Conservation (phyloP, 1,139 yeast genomes). For the Kodamaea anthophila region DNA sequence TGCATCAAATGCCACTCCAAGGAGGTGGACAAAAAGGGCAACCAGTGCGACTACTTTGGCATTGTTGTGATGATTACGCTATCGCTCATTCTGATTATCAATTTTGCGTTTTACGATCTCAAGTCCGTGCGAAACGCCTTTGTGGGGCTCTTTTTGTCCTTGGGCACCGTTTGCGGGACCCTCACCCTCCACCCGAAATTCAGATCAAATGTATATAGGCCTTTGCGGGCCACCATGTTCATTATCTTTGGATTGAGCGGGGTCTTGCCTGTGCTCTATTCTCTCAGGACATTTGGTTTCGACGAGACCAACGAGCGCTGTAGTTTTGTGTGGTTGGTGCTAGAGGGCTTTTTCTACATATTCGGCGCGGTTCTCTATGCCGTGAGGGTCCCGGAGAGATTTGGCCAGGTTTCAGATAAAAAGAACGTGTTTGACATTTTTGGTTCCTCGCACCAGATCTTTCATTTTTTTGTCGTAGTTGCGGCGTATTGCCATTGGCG, state of each 20-base stretch:
- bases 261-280: slow-evolving; percentile 57
- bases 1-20: slow-evolving; percentile 71
- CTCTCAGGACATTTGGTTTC: slow-evolving; percentile 30
- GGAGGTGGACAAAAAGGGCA: slow-evolving; percentile 56
- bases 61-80: slow-evolving; percentile 71
- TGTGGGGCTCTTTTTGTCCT: slow-evolving; percentile 39
- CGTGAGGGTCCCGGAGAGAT: slow-evolving; percentile 68
- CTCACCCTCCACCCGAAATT: slow-evolving; percentile 64
- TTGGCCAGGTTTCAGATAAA: slow-evolving; percentile 47
- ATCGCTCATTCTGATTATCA: slow-evolving; percentile 65
- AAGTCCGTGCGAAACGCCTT: slow-evolving; percentile 37
- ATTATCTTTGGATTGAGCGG: slow-evolving; percentile 79
- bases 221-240: slow-evolving; percentile 73
- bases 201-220: slow-evolving; percentile 64
- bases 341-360: slow-evolving; percentile 72
- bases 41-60: slow-evolving; percentile 82
- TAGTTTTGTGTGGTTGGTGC: slow-evolving; percentile 53
- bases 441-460: slow-evolving; percentile 87
- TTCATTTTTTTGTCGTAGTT: slow-evolving; percentile 73
- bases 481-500: slow-evolving; percentile 76
- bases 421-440: slow-evolving; percentile 52
- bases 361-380: slow-evolving; percentile 79
- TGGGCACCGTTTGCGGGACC: slow-evolving; percentile 59
- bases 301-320: slow-evolving; percentile 44
- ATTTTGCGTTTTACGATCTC: slow-evolving; percentile 59